phyloP scores from a whole-genome alignment of 164 flowering plant genomes.

The Kalanchoe fedtschenkoi region DNA sequence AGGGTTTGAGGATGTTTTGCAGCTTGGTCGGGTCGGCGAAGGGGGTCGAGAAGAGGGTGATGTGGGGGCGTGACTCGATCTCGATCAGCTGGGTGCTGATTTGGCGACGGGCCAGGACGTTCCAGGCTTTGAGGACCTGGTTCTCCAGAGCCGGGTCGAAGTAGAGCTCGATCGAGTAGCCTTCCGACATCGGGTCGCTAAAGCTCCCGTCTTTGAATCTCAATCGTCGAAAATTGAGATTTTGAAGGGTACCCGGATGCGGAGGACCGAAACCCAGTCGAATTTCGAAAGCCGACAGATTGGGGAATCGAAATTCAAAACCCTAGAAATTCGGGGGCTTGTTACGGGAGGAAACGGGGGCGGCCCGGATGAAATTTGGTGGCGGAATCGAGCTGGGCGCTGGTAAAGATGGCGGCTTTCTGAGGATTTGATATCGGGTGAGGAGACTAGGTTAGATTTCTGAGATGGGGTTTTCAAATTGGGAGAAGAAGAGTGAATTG shows the following conservation, averaged over 20 bases:
- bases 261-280: neutral
- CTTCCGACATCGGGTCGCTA: constrained; percentile 46
- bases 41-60: constrained; percentile 72
- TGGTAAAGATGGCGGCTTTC: neutral
- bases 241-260: constrained; percentile 6
- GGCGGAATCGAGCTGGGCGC: neutral
- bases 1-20: constrained; percentile 37
- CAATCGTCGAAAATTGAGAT: constrained; percentile 8
- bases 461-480: too few relatives aligned
- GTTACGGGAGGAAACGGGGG: constrained; percentile 4
- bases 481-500: neutral
- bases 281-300: neutral
- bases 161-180: constrained; percentile 84
- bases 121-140: constrained; percentile 98
- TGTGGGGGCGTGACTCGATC: constrained; percentile 92
- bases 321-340: neutral
- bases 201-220: neutral
- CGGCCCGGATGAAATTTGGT: neutral
- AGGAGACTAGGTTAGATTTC: too few relatives aligned
- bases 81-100: constrained; percentile 89
- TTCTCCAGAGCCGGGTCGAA: constrained; percentile 96
- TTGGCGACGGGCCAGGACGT: constrained; percentile 83
- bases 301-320: neutral
- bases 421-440: neutral
- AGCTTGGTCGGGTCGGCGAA: constrained; percentile 49